Evolutionary conservation across 2,329 filamentous ascomycete genomes (phyloP).

Genomic region (Pseudogymnoascus verrucosus): DNA sequence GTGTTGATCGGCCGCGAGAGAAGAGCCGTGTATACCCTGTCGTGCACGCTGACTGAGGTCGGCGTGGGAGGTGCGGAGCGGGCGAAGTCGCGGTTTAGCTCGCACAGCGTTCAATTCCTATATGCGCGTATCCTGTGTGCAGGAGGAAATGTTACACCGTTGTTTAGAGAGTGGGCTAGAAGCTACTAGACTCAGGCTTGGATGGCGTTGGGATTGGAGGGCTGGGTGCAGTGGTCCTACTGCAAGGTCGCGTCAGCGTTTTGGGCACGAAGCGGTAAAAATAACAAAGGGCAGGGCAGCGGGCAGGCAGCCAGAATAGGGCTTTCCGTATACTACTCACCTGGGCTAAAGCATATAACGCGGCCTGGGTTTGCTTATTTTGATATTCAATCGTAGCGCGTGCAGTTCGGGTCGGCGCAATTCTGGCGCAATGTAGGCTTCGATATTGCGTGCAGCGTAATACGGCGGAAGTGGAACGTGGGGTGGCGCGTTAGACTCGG

Average conservation of each 20-base stretch:
- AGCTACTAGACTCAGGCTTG: constrained; percentile 9
- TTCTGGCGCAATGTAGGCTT: constrained; percentile 1
- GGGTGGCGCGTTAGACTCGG: constrained; percentile 2
- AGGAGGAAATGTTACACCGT: constrained; percentile 9
- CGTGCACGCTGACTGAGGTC: background rate
- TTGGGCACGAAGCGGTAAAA: constrained; percentile 8
- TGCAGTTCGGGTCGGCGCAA: background rate
- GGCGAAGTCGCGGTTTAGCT: constrained; percentile 7
- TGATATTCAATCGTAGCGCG: constrained; percentile 6
- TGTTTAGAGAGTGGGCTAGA: constrained; percentile 7
- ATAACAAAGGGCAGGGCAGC: background rate
- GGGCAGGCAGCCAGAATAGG: background rate
- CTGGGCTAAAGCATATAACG: background rate
- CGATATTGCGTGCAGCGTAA: constrained; percentile 1
- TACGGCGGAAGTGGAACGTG: constrained; percentile 8
- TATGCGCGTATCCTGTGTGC: constrained; percentile 10
- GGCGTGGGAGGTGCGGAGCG: constrained; percentile 2
- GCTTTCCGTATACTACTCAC: background rate
- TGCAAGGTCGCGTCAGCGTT: constrained; percentile 19
- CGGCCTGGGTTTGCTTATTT: constrained; percentile 6
- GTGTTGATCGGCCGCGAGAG: constrained; percentile 18
- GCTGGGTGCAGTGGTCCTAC: constrained; percentile 15
- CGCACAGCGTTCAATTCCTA: constrained; percentile 5
- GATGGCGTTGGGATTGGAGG: constrained; percentile 8
- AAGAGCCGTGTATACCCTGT: constrained; percentile 8